Evolutionary conservation across 208 protist genomes (phyloP).

Genomic region (Borovskyia barvae): DNA sequence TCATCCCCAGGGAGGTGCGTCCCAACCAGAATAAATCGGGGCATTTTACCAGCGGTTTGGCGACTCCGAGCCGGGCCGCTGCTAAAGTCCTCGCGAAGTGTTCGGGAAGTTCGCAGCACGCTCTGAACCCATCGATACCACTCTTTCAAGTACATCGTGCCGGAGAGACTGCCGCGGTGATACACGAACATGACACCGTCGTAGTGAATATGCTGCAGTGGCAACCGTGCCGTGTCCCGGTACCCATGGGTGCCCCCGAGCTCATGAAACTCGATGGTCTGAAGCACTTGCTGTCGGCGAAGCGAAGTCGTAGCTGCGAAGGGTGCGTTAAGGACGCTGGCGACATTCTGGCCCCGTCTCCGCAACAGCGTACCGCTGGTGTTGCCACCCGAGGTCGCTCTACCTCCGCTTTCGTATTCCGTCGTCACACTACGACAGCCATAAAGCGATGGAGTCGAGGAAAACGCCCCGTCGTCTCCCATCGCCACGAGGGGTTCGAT

Average conservation of each 20-base stretch:
- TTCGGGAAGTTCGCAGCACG: constrained; percentile 8
- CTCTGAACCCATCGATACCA: constrained; percentile 51
- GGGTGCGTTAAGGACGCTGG: neutral
- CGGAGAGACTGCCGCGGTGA: constrained; percentile 52
- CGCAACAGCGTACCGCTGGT: constrained; percentile 3
- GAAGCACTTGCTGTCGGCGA: neutral
- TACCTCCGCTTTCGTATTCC: no score
- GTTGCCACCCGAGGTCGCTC: neutral
- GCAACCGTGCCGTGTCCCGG: constrained; percentile 33
- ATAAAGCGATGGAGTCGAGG: constrained; percentile 11
- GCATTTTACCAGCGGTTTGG: constrained; percentile 8
- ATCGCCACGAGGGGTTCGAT: neutral
- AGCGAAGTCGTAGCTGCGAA: neutral
- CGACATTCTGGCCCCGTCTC: constrained; percentile 1
- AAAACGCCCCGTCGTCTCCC: constrained; percentile 2
- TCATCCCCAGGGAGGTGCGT: constrained; percentile 30
- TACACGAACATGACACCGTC: constrained; percentile 84
- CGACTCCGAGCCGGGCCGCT: neutral
- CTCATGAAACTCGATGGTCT: constrained; percentile 75
- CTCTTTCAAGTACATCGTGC: constrained; percentile 40
- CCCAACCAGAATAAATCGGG: constrained; percentile 41
- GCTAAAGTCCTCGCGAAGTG: neutral
- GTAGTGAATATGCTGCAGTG: constrained; percentile 46
- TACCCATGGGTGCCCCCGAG: constrained; percentile 70
- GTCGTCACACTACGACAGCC: no score